Conservation (phyloP, 163 green algal species). For the Scenedesmus sp. region DNA sequence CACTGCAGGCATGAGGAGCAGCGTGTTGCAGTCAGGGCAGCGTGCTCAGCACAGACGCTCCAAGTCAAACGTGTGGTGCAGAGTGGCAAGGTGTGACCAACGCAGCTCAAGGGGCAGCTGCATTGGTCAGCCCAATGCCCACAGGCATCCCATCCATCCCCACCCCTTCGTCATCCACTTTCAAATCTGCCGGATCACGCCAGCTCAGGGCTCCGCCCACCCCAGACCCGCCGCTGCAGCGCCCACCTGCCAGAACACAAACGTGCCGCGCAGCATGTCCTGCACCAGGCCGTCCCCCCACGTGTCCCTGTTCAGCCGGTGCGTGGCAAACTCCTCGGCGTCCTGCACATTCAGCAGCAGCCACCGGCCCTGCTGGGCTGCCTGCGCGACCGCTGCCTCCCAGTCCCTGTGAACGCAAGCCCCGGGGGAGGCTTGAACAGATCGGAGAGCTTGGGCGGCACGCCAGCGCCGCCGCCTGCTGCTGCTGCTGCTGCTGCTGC, state of each 20-base stretch:
- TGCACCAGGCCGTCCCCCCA: slow-evolving; percentile 76
- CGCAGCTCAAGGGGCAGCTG: too few relatives aligned
- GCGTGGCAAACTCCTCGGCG: slow-evolving; percentile 77
- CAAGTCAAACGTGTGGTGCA: too few relatives aligned
- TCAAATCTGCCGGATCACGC: too few relatives aligned
- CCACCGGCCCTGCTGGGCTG: slow-evolving; percentile 70
- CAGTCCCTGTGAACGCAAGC: slow-evolving; percentile 75
- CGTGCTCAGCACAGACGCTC: background rate
- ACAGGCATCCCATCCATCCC: too few relatives aligned
- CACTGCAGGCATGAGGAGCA: slow-evolving; percentile 44
- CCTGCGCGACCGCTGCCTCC: slow-evolving; percentile 69
- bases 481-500: background rate
- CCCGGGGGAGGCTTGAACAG: slow-evolving; percentile 81
- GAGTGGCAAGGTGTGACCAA: too few relatives aligned
- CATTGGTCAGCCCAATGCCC: too few relatives aligned
- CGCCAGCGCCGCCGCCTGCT: slow-evolving; percentile 12
- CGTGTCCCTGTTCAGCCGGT: slow-evolving; percentile 84
- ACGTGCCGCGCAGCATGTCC: slow-evolving; percentile 71
- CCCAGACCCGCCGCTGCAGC: too few relatives aligned
- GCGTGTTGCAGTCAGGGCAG: background rate
- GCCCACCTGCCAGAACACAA: slow-evolving; percentile 81
- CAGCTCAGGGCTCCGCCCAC: too few relatives aligned
- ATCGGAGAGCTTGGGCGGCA: slow-evolving; percentile 59
- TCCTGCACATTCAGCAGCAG: slow-evolving; percentile 86
- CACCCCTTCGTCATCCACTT: background rate